phyloP scores from a whole-genome alignment of 1,284 basidiomycete genomes.

The Trichosporon sp. region DNA sequence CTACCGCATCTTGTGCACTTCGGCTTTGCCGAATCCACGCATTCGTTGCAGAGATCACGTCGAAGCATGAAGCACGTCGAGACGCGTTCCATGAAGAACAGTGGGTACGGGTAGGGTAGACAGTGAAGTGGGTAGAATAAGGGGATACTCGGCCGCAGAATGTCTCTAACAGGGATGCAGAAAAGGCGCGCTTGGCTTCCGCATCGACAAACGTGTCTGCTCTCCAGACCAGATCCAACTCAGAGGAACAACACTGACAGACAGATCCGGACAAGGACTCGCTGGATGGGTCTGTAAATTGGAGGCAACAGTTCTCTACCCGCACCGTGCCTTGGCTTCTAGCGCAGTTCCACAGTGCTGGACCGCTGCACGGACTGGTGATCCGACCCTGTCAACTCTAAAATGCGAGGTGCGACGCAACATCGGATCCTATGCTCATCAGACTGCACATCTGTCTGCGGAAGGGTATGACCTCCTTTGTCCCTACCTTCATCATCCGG shows the following conservation, averaged over 20 bases:
- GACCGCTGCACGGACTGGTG: background rate
- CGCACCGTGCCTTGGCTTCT: background rate
- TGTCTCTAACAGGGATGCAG: background rate
- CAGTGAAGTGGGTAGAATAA: no score
- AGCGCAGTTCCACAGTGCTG: background rate
- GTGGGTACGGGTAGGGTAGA: background rate
- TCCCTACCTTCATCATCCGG: no score
- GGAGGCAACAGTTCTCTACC: background rate
- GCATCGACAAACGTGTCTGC: no score
- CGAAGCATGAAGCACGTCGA: background rate
- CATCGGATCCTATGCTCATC: no score
- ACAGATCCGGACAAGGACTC: no score
- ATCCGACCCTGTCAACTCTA: no score
- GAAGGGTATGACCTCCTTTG: no score
- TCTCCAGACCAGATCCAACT: no score
- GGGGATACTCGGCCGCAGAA: background rate
- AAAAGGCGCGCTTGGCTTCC: no score
- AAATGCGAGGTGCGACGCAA: background rate
- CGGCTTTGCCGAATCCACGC: no score
- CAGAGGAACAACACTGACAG: background rate
- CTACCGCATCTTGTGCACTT: background rate
- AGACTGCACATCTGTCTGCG: no score
- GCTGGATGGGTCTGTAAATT: no score
- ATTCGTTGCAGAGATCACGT: background rate
- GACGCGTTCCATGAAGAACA: background rate